Conservation (phyloP, 2,329 filamentous ascomycete genomes). For the Macrophomina tecta region DNA sequence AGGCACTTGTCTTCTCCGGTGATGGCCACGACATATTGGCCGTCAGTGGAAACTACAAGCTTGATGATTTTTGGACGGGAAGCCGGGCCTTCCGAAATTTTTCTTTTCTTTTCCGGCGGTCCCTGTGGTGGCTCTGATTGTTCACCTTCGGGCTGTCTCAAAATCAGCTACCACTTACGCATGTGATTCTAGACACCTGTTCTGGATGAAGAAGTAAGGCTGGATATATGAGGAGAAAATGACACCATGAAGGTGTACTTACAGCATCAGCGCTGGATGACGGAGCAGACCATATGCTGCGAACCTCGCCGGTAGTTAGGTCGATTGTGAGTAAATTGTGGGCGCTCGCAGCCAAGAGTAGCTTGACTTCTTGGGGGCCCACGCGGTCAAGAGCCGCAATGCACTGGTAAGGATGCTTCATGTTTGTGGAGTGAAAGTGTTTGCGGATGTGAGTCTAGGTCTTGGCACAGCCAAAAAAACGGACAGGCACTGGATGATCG, state of each 20-base stretch:
- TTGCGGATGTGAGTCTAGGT: conserved; percentile 5
- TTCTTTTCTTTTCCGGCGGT: conserved; percentile 50
- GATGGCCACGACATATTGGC: conserved; percentile 74
- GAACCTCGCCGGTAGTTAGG: conserved; percentile 61
- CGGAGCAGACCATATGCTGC: conserved; percentile 65
- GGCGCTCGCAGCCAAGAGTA: conserved; percentile 77
- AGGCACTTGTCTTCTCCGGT: conserved; percentile 93
- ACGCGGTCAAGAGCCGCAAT: conserved; percentile 37
- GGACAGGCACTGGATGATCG: conserved; percentile 14
- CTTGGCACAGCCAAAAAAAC: conserved; percentile 24
- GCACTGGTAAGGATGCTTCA: conserved; percentile 51
- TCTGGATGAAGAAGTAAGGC: conserved; percentile 23
- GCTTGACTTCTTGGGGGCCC: conserved; percentile 38
- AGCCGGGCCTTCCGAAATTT: conserved; percentile 31
- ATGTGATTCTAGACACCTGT: conserved; percentile 31
- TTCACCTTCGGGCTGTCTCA: conserved; percentile 27
- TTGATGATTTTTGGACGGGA: conserved; percentile 67
- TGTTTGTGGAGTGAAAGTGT: conserved; percentile 27
- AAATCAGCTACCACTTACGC: conserved; percentile 33
- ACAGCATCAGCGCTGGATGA: conserved; percentile 32
- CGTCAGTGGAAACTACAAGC: conserved; percentile 67
- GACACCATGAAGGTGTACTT: conserved; percentile 31
- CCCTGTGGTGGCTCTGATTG: conserved; percentile 38
- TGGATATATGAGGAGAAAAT: neutral
- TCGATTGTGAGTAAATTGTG: conserved; percentile 72